These are phyloP conservation scores for Dioscorea zingiberensis DNA, from an alignment of 106 monocot genomes.

Conservation along the genomic window DNA sequence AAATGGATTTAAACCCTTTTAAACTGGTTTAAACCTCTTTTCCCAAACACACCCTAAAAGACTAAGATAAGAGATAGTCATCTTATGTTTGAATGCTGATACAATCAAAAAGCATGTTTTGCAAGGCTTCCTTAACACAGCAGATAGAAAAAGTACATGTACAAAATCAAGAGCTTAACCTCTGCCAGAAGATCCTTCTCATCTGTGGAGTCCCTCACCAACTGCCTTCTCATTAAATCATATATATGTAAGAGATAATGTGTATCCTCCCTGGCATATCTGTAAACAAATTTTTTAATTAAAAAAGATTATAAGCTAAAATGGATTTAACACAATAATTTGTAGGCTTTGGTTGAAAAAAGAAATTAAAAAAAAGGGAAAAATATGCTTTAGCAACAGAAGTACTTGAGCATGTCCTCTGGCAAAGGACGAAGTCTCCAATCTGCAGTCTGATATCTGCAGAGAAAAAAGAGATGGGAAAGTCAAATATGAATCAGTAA, in stretches of 20 bases:
- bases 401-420: slow-evolving; percentile 86
- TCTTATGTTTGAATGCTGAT: too few relatives aligned
- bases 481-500: background rate
- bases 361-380: background rate
- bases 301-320: background rate
- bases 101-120: too few relatives aligned
- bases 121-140: background rate
- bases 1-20: too few relatives aligned
- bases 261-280: slow-evolving; percentile 98
- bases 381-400: background rate
- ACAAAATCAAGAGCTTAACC: slow-evolving; percentile 23
- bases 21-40: too few relatives aligned
- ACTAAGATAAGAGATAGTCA: too few relatives aligned
- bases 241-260: slow-evolving; percentile 86
- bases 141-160: background rate
- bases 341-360: background rate
- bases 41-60: too few relatives aligned
- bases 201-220: slow-evolving; percentile 39
- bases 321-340: background rate
- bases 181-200: slow-evolving; percentile 66
- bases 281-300: slow-evolving; percentile 12
- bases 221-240: slow-evolving; percentile 70
- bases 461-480: background rate
- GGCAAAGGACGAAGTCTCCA: slow-evolving; percentile 94
- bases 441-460: slow-evolving; percentile 96